Percentiles rank a stretch among this genome's conserved stretches.
These are phyloP conservation scores for Amylocarpus encephaloides DNA, from an alignment of 2,329 filamentous ascomycete genomes.

Conservation along the genomic window DNA sequence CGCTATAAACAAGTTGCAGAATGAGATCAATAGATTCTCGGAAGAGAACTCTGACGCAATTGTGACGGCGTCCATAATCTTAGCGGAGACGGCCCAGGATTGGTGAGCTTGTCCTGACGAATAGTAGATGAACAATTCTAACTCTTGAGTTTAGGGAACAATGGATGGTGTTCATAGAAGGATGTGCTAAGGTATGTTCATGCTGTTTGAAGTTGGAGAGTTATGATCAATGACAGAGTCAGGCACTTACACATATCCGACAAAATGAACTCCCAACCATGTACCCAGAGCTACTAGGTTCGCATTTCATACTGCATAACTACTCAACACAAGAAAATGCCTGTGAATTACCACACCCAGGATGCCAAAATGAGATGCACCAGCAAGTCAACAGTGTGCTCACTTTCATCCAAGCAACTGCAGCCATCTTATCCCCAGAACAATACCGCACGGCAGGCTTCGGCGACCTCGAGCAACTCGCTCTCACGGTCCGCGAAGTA, in stretches of 20 bases:
- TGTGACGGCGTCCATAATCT: constrained; percentile 13
- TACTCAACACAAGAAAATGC: constrained; percentile 1
- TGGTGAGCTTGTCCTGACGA: constrained; percentile 8
- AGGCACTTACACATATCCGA: constrained; percentile 13
- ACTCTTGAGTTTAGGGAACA: constrained; percentile 11
- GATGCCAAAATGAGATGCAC: background rate
- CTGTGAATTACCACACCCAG: background rate
- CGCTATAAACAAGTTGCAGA: constrained; percentile 12
- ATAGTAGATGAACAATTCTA: background rate
- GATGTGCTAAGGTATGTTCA: constrained; percentile 11
- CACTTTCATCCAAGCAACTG: background rate
- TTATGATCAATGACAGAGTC: background rate
- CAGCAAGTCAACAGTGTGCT: constrained; percentile 3
- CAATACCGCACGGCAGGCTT: constrained; percentile 14
- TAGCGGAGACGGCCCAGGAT: constrained; percentile 15
- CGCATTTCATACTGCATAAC: constrained; percentile 6
- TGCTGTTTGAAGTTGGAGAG: background rate
- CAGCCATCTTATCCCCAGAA: background rate
- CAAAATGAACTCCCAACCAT: constrained; percentile 1
- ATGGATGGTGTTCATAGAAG: constrained; percentile 18
- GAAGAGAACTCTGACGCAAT: constrained; percentile 16
- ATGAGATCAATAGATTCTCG: constrained; percentile 15
- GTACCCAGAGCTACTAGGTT: constrained; percentile 8
- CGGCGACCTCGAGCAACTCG: constrained; percentile 11
- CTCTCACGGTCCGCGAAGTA: constrained; percentile 1